Evolutionary conservation across 306 rosid species (phyloP).

Genomic region (Styphnolobium japonicum): DNA sequence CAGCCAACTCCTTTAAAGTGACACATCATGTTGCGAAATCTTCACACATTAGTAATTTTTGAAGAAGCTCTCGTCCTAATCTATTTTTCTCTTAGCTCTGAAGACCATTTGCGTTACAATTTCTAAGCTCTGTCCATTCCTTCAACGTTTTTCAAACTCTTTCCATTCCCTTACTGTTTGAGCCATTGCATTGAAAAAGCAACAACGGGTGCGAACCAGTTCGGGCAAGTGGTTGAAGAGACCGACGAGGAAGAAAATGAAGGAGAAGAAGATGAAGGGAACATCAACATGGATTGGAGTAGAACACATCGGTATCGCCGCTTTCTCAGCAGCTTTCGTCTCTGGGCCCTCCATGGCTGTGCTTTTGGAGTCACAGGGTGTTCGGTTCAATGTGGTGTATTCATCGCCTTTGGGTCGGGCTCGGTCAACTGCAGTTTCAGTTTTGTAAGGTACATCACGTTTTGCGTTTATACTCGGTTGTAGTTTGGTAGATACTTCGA

Average conservation of each 20-base stretch:
- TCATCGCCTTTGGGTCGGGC: constrained; percentile 88
- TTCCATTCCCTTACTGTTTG: too few relatives aligned
- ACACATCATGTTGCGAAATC: too few relatives aligned
- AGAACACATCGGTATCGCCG: constrained; percentile 88
- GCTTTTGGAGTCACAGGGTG: constrained; percentile 80
- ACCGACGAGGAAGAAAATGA: constrained; percentile 61
- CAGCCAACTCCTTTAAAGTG: too few relatives aligned
- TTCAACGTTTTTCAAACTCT: too few relatives aligned
- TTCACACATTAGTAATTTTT: too few relatives aligned
- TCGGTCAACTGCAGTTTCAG: constrained; percentile 66
- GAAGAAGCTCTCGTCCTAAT: too few relatives aligned
- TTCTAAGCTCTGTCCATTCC: too few relatives aligned
- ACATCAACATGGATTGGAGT: constrained; percentile 34
- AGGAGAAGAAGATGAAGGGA: constrained; percentile 39
- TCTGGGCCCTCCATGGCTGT: constrained; percentile 92
- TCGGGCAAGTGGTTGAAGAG: constrained; percentile 51
- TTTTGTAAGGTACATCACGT: constrained; percentile 59
- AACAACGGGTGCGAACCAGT: constrained; percentile 64
- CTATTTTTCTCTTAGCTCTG: too few relatives aligned
- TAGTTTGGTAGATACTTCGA: not conserved
- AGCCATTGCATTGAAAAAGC: not conserved
- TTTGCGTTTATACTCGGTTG: not conserved
- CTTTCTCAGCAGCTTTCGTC: constrained; percentile 94
- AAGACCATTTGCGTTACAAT: too few relatives aligned
- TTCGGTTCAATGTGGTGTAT: constrained; percentile 71